A percentile compares a stretch with the other conserved stretches of the same genome.
phyloP scores from a whole-genome alignment of 225 moss, liverwort and hornwort species.

The Physcomitrellopsis africana region DNA sequence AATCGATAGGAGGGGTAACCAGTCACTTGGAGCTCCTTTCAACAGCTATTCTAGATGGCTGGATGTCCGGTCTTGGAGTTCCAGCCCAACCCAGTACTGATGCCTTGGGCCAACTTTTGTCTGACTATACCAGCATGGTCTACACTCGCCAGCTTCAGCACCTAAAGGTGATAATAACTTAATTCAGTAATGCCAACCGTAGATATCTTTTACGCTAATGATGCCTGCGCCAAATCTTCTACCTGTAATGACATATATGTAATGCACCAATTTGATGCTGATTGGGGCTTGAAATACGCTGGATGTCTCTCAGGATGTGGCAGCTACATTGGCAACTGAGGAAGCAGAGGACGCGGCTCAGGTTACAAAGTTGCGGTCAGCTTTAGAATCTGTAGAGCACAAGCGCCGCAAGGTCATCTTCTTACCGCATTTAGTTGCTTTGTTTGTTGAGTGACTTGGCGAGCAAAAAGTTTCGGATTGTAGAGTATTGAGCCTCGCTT shows the following conservation, averaged over 20 bases:
- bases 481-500: slow-evolving; percentile 26
- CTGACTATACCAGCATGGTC: slow-evolving; percentile 86
- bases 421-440: slow-evolving; percentile 11
- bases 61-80: slow-evolving; percentile 99
- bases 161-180: slow-evolving; percentile 56
- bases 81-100: slow-evolving; percentile 91
- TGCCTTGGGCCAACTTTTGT: slow-evolving; percentile 91
- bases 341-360: slow-evolving; percentile 91
- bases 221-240: background rate
- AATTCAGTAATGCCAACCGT: background rate
- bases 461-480: background rate
- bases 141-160: slow-evolving; percentile 94
- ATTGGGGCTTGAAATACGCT: slow-evolving; percentile 13
- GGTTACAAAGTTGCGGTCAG: slow-evolving; percentile 83
- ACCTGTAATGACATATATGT: background rate
- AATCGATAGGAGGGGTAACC: slow-evolving; percentile 68
- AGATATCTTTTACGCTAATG: background rate
- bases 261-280: background rate
- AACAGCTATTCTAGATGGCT: slow-evolving; percentile 97
- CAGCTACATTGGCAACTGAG: slow-evolving; percentile 94
- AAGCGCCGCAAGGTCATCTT: slow-evolving; percentile 86
- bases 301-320: slow-evolving; percentile 67
- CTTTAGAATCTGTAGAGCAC: slow-evolving; percentile 97
- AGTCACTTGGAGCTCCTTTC: slow-evolving; percentile 89
- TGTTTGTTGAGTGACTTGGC: slow-evolving; percentile 10